A percentile compares a stretch with the other conserved stretches of the same genome.
Conservation (phyloP, 495 filamentous ascomycete species). For the Melanomma pulvis-pyrius region DNA sequence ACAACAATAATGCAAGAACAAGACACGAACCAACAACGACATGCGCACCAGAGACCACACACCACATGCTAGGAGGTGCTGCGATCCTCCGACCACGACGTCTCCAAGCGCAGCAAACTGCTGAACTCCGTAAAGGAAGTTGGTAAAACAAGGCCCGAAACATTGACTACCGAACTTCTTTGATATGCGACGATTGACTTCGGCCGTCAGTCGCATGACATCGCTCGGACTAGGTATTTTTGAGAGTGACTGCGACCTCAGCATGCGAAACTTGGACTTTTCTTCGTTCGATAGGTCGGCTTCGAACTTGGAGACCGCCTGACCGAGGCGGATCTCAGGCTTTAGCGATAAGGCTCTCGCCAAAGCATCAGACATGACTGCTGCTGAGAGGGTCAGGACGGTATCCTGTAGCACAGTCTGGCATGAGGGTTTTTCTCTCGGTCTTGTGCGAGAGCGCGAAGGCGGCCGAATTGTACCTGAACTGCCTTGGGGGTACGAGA, state of each 20-base stretch:
- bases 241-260: conserved; percentile 32
- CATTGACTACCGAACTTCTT: conserved; percentile 41
- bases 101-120: conserved; percentile 52
- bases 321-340: conserved; percentile 45
- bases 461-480: neutral
- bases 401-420: conserved; percentile 3
- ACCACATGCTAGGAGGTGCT: conserved; percentile 52
- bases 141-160: conserved; percentile 50
- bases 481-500: neutral
- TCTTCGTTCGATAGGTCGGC: conserved; percentile 47
- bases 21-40: conserved; percentile 45
- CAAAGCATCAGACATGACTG: conserved; percentile 53
- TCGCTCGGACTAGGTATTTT: conserved; percentile 44
- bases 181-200: conserved; percentile 44
- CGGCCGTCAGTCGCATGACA: conserved; percentile 50
- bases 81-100: conserved; percentile 50
- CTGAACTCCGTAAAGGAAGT: conserved; percentile 50
- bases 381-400: neutral
- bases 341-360: conserved; percentile 50
- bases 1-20: conserved; percentile 16
- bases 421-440: neutral
- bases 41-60: conserved; percentile 51
- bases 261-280: conserved; percentile 42
- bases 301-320: conserved; percentile 50
- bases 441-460: conserved; percentile 1